phyloP scores from a whole-genome alignment of 129 eudicot species.

The Flaveria ramosissima region DNA sequence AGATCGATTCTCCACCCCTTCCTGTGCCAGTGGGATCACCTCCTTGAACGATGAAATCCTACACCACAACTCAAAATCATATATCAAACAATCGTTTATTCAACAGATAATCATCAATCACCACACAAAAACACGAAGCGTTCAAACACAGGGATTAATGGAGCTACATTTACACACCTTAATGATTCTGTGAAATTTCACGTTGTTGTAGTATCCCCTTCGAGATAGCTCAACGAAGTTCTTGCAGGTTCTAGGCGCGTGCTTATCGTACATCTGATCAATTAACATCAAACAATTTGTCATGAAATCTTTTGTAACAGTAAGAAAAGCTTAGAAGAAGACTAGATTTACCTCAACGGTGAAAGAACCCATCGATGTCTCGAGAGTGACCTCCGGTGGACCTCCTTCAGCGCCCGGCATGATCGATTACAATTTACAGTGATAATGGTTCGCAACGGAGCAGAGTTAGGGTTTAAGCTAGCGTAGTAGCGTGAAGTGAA shows the following conservation, averaged over 20 bases:
- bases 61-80: conserved; percentile 5
- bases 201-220: conserved; percentile 81
- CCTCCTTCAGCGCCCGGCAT: conserved; percentile 76
- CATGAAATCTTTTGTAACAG: neutral
- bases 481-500: neutral
- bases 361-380: conserved; percentile 91
- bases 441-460: neutral
- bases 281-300: neutral
- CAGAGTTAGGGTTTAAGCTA: conserved; percentile 36
- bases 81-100: neutral
- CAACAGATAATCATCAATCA: conserved; percentile 8
- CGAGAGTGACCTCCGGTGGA: conserved; percentile 95
- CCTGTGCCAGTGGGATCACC: conserved; percentile 99
- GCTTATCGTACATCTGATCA: conserved; percentile 83
- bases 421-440: conserved; percentile 13
- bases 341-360: conserved; percentile 66
- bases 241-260: conserved; percentile 83
- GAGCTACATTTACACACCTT: conserved; percentile 46
- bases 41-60: conserved; percentile 98
- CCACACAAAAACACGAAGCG: conserved; percentile 8
- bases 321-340: neutral
- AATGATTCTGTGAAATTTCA: conserved; percentile 87
- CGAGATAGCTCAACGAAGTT: conserved; percentile 91
- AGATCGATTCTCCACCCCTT: conserved; percentile 96
- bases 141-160: neutral